Evolutionary conservation across 1,284 basidiomycete species (phyloP).

Genomic region (Moesziomyces sp.): DNA sequence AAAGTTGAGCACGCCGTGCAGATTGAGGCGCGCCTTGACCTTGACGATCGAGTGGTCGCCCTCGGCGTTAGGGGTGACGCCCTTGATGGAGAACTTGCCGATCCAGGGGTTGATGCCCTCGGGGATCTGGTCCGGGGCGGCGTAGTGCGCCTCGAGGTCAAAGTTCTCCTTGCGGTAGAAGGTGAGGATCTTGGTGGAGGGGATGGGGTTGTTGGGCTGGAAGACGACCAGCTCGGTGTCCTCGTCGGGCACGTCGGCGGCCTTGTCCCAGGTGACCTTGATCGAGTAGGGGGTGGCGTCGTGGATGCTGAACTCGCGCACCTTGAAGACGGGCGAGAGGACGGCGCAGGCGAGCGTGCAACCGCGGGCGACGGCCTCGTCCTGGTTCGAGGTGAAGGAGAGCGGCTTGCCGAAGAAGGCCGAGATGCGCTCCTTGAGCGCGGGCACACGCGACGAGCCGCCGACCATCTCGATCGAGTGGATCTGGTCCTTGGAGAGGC

Average conservation of each 20-base stretch:
- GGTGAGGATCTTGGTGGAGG: constrained; percentile 67
- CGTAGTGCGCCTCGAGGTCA: constrained; percentile 63
- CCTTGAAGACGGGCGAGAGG: constrained; percentile 67
- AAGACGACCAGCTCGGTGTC: constrained; percentile 67
- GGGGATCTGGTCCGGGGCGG: constrained; percentile 56
- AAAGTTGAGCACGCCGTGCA: constrained; percentile 66
- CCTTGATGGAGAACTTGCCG: constrained; percentile 64
- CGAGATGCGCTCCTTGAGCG: constrained; percentile 63
- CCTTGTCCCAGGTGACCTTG: constrained; percentile 67
- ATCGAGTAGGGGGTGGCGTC: constrained; percentile 66
- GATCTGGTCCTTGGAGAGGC: constrained; percentile 64
- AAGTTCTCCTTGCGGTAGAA: constrained; percentile 68
- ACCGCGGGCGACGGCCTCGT: constrained; percentile 65
- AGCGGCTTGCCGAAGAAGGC: constrained; percentile 59
- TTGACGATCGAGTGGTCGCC: constrained; percentile 68
- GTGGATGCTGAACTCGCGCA: constrained; percentile 66
- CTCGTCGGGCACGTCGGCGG: constrained; percentile 66
- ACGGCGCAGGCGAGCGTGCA: constrained; percentile 67
- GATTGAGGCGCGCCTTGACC: constrained; percentile 67
- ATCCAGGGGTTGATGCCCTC: constrained; percentile 65
- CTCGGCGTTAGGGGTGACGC: constrained; percentile 63
- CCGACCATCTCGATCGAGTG: constrained; percentile 66
- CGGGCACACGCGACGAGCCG: constrained; percentile 65
- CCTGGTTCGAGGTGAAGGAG: constrained; percentile 67
- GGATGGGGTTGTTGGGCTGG: constrained; percentile 67